Evolutionary conservation across 2,329 filamentous ascomycete species (phyloP).

Genomic region (Colletotrichum sp.): DNA sequence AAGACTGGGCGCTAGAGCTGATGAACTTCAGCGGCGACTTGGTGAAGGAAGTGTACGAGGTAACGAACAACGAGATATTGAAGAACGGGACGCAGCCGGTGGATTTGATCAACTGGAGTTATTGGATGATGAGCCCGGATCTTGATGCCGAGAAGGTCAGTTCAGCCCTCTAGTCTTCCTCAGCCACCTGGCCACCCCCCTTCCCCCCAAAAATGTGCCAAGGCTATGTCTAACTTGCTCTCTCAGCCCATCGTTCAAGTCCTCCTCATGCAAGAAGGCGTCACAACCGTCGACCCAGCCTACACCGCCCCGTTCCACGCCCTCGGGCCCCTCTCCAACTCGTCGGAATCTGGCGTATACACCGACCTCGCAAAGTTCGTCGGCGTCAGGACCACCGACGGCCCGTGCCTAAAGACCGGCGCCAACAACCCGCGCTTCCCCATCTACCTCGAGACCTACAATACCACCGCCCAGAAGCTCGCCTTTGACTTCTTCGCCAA

Average conservation of each 20-base stretch:
- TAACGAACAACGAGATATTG: constrained; percentile 17
- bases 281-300: constrained; percentile 38
- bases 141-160: constrained; percentile 35
- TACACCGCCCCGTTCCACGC: constrained; percentile 48
- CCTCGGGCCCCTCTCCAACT: constrained; percentile 39
- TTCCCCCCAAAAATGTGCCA: not conserved
- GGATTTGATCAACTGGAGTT: constrained; percentile 54
- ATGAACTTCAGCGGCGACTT: constrained; percentile 52
- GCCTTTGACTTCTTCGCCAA: constrained; percentile 35
- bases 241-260: constrained; percentile 44
- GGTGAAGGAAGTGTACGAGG: constrained; percentile 45
- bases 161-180: too few relatives aligned
- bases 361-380: constrained; percentile 48
- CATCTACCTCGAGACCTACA: constrained; percentile 44
- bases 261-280: constrained; percentile 47
- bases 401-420: constrained; percentile 45
- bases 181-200: too few relatives aligned
- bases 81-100: constrained; percentile 45
- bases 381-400: constrained; percentile 36
- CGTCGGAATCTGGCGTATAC: constrained; percentile 41
- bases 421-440: constrained; percentile 46
- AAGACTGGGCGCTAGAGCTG: constrained; percentile 44
- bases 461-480: constrained; percentile 29
- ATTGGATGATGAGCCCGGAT: constrained; percentile 44
- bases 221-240: not conserved